Evolutionary conservation across 805 yeast genomes (phyloP).

Genomic region (Saturnispora galanensis): DNA sequence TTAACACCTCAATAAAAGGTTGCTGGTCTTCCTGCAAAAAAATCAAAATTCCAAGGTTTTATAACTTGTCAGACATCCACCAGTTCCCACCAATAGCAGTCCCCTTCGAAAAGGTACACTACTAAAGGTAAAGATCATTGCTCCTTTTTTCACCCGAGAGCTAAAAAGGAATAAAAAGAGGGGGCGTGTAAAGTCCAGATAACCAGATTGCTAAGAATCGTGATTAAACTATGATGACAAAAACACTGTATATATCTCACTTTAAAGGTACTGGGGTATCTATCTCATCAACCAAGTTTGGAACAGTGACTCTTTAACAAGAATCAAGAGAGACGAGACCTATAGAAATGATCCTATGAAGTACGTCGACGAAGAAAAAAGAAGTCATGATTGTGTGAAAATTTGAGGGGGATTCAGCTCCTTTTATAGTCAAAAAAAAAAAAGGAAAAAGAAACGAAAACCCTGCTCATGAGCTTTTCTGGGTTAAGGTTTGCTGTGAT

Average conservation of each 20-base stretch:
- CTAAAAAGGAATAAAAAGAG: slow-evolving; percentile 16
- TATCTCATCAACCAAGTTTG: slow-evolving; percentile 98
- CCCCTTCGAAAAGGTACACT: slow-evolving; percentile 83
- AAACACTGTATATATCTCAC: slow-evolving; percentile 58
- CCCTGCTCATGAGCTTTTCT: no score
- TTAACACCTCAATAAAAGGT: not conserved
- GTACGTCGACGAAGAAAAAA: slow-evolving; percentile 87
- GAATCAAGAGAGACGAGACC: slow-evolving; percentile 99
- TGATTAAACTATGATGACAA: slow-evolving; percentile 50
- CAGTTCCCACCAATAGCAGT: slow-evolving; percentile 85
- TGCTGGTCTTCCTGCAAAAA: not conserved
- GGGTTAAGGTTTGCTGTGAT: no score
- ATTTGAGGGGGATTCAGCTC: slow-evolving; percentile 10
- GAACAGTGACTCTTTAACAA: slow-evolving; percentile 98
- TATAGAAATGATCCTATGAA: slow-evolving; percentile 99
- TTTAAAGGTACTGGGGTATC: slow-evolving; percentile 76
- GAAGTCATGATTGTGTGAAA: slow-evolving; percentile 18
- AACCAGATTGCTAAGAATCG: slow-evolving; percentile 86
- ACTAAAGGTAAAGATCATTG: slow-evolving; percentile 98
- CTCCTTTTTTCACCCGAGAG: slow-evolving; percentile 53
- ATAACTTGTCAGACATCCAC: slow-evolving; percentile 99
- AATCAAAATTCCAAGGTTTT: not conserved
- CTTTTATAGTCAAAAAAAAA: slow-evolving; percentile 18
- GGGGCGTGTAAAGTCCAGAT: slow-evolving; percentile 36
- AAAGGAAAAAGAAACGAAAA: no score